phyloP scores from a whole-genome alignment of 2,329 filamentous ascomycete species.

The Rhytidhysteron rufulum region DNA sequence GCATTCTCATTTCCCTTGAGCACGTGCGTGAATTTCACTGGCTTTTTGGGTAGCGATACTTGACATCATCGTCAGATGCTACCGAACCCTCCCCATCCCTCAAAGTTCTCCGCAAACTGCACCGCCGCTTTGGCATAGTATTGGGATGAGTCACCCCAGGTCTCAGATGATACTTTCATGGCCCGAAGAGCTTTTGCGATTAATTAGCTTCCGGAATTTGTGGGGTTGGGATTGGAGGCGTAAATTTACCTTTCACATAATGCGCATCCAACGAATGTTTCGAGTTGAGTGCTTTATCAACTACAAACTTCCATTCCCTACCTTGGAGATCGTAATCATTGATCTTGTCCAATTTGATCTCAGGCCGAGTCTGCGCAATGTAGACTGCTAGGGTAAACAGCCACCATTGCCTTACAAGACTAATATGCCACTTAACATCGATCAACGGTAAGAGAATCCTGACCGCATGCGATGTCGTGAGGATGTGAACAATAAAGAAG shows the following conservation, averaged over 20 bases:
- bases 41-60: conserved; percentile 13
- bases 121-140: conserved; percentile 66
- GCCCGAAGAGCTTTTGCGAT: conserved; percentile 58
- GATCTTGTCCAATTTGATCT: conserved; percentile 64
- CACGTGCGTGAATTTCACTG: too few species aligned
- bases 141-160: conserved; percentile 68
- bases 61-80: conserved; percentile 19
- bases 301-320: conserved; percentile 73
- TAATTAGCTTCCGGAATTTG: conserved; percentile 10
- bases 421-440: conserved; percentile 67
- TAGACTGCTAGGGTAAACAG: conserved; percentile 76
- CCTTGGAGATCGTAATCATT: conserved; percentile 56
- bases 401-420: conserved; percentile 84
- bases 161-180: conserved; percentile 68
- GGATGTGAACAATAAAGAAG: conserved; percentile 76
- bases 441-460: conserved; percentile 78
- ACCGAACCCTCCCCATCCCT: conserved; percentile 59
- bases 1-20: too few species aligned
- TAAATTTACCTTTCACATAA: conserved; percentile 79
- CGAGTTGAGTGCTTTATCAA: conserved; percentile 66
- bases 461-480: conserved; percentile 84
- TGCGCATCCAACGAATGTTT: conserved; percentile 70
- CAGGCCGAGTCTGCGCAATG: conserved; percentile 68
- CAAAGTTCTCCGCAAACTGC: conserved; percentile 69
- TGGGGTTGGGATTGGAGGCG: neutral